Base-by-base conservation (phyloP, 352 stramenopile species). In the Globisporangium ultimum region DNA sequence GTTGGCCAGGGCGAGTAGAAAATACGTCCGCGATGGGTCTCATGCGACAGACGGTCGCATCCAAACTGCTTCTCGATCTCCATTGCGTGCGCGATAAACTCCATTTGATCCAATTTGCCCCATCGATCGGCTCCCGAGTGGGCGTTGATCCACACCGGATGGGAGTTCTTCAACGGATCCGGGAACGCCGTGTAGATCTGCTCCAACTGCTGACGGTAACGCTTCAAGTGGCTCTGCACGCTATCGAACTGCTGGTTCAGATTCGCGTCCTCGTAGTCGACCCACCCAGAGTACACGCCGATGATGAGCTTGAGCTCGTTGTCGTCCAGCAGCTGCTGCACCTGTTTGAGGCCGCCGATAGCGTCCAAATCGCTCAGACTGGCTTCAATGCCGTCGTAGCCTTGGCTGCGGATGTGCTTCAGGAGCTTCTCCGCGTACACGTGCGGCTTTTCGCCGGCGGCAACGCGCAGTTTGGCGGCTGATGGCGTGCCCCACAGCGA, bases 1-100 rank as follows among this genome's bases (percentile, higher is more conserved):
- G 80, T 88, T 15, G 70, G 56, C 80, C 80, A 90, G n/a, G 80
- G 80, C 51, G 80, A 88, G 70, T 84, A 86, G 22, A 90, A 78
- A 24, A 87, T 72, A 42, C 80, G 80, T 9, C 80, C 78, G 22
- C 80, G 71, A 55, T 90, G 80, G 12, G 80, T 88, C 66, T 90
- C 80, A 40, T 87, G 79, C 15, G 71, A 75, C 36, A 87, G 40
- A 3, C 74, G 63, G 22, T 70, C 48, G 8, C 65, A 64, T 0
- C 59, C 67, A 9, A 88, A 20, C 42, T 77, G 53, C 24, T 48
- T 57, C 52, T 84, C 73, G 34, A 83, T 62, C 53, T 84, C 75
- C 21, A 80, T 67, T 17, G 70, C 75, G 13, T 72, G 75, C 18
- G 66, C 71, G 20, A 90, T 51, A 48, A 78, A 86, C 60, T 82